Conservation (phyloP, 1,139 yeast genomes). For the Lodderomyces jiufengensis region DNA sequence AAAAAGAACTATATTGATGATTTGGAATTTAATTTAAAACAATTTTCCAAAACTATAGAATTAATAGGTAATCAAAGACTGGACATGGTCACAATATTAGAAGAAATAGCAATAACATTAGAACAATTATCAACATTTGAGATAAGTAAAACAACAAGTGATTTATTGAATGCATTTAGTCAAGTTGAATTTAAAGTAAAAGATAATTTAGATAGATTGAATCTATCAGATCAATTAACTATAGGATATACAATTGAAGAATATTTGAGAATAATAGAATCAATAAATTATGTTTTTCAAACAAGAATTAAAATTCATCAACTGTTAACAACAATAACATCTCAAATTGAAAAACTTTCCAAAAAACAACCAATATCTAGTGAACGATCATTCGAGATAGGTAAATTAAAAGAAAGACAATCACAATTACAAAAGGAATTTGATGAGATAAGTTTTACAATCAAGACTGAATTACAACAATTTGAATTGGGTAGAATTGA, state of each 20-base stretch:
- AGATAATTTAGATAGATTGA: constrained; percentile 74
- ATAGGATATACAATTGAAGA: constrained; percentile 87
- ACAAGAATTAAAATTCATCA: constrained; percentile 69
- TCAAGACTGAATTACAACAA: constrained; percentile 61
- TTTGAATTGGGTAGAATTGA: constrained; percentile 76
- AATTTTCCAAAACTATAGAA: constrained; percentile 70
- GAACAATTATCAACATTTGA: constrained; percentile 77
- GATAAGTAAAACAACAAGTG: constrained; percentile 67
- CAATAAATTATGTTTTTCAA: constrained; percentile 70
- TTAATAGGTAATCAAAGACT: constrained; percentile 70
- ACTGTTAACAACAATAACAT: constrained; percentile 45
- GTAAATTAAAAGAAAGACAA: constrained; percentile 55
- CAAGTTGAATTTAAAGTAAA: constrained; percentile 67
- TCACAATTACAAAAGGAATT: constrained; percentile 56
- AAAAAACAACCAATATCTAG: constrained; percentile 52
- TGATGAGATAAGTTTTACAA: constrained; percentile 57
- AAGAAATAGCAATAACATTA: constrained; percentile 51
- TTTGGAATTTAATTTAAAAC: constrained; percentile 69
- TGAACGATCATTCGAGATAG: constrained; percentile 54
- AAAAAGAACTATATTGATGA: constrained; percentile 68
- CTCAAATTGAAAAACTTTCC: constrained; percentile 49
- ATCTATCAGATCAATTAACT: constrained; percentile 82
- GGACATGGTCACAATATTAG: constrained; percentile 53
- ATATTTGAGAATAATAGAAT: constrained; percentile 72
- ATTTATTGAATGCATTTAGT: constrained; percentile 55